Evolutionary conservation across 2,329 filamentous ascomycete genomes (phyloP).

Genomic region (Aspergillus clavatus): DNA sequence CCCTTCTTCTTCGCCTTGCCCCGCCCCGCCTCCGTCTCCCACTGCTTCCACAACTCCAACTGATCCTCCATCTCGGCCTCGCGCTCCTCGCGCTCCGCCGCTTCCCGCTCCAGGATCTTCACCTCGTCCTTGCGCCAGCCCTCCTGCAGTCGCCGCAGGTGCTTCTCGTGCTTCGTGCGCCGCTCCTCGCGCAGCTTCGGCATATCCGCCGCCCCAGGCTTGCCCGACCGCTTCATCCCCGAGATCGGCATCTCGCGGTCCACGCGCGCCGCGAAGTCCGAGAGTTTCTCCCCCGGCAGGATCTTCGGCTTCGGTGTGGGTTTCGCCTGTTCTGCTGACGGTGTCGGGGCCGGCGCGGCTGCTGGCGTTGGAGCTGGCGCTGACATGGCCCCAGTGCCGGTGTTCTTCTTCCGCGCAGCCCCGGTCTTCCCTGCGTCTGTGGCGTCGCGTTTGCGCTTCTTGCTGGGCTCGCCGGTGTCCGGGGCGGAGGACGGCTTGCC

Average conservation of each 20-base stretch:
- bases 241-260: conserved; percentile 76
- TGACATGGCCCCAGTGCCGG: conserved; percentile 24
- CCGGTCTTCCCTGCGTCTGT: conserved; percentile 15
- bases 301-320: conserved; percentile 57
- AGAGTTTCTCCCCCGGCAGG: conserved; percentile 73
- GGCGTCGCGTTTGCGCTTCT: conserved; percentile 46
- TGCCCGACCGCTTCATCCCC: conserved; percentile 58
- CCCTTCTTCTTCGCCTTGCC: conserved; percentile 48
- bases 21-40: conserved; percentile 51
- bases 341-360: conserved; percentile 7
- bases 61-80: conserved; percentile 60
- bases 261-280: conserved; percentile 76
- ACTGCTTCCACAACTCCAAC: conserved; percentile 59
- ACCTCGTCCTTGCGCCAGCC: conserved; percentile 55
- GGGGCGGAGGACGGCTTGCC: conserved; percentile 57
- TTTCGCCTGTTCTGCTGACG: conserved; percentile 5
- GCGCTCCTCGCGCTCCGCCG: conserved; percentile 67
- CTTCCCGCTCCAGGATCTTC: conserved; percentile 64
- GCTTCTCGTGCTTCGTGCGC: conserved; percentile 77
- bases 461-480: conserved; percentile 52
- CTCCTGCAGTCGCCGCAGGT: conserved; percentile 59
- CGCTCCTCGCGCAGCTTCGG: conserved; percentile 49
- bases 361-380: conserved; percentile 2
- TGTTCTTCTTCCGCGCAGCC: conserved; percentile 22
- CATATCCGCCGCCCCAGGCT: conserved; percentile 19